Evolutionary conservation across 306 rosid species (phyloP), one percentile per base, ranked within the genome.

Genomic region (Inga oerstediana): DNA sequence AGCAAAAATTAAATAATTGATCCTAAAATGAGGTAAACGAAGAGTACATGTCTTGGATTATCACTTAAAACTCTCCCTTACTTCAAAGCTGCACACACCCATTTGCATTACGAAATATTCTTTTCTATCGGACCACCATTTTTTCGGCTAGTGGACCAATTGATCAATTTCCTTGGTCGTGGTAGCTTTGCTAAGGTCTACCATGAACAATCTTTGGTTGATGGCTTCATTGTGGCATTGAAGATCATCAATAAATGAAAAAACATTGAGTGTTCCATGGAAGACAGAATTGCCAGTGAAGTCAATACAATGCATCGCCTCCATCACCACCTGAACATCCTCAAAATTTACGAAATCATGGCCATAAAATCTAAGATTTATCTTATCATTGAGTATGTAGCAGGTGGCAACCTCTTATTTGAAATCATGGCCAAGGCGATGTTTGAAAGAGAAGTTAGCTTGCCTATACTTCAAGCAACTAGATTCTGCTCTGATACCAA

Each of bases 121-220:
- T 35, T 35, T 35, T 35, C 37, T 35, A 35, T 0, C 5, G 4
- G 37, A 39, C 43, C 7, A 39, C 8, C 43, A 39, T 39, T 39
- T 39, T 37, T 39, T 39, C 41, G 5, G 7, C 7, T 37, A 37
- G 41, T 5, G 7, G 41, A 4, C 84, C 87, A 88, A 16, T 15
- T 93, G 13, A 89, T 86, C 1, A 87, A 89, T 17, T 39, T 92
- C 0, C 83, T 95, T 12, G 98, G 98, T 65, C 90, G 93, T 7
- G 98, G 98, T 17, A 93, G 87, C 90, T 95, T 95, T 77, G 97
- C 97, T 24, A 95, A 93, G 87, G 98, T 93, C 43, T 90, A 88
- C 74, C 89, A 88, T 2, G 97, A 92, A 11, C 81, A 35, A 3
- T 87, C 97, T 44, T 34, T 95, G 0, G 0, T 46, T 48, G 97